A percentile compares a stretch with the other conserved stretches of the same genome.
Evolutionary conservation across 768 basidiomycete genomes (phyloP).

Genomic region (Lactarius evosmus): DNA sequence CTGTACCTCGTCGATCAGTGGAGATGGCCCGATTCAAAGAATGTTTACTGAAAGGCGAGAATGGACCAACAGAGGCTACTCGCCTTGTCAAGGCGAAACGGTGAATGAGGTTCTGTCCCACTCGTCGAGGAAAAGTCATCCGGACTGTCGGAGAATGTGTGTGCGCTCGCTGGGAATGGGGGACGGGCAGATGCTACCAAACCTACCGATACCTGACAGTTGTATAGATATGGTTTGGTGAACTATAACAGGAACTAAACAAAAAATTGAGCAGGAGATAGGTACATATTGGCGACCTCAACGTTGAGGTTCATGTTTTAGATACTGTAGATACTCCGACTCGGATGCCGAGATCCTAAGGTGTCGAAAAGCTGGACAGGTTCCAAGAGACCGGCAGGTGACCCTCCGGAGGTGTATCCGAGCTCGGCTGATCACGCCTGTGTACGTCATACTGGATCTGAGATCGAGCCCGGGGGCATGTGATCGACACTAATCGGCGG

Average conservation of each 20-base stretch:
- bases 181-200: slow-evolving; percentile 8
- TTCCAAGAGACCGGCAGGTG: no score
- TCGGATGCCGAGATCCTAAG: no score
- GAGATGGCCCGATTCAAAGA: neutral
- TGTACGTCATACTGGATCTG: no score
- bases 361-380: no score
- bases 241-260: neutral
- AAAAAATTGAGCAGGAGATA: neutral
- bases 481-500: no score
- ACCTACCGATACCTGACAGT: slow-evolving; percentile 13
- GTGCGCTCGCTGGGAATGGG: neutral
- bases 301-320: no score
- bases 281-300: neutral
- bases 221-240: neutral
- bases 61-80: neutral
- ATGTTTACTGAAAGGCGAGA: neutral
- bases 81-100: neutral
- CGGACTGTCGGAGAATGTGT: neutral
- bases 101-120: neutral
- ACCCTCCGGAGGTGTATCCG: no score
- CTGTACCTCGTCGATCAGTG: slow-evolving; percentile 19
- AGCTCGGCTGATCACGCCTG: no score
- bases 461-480: no score
- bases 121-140: neutral
- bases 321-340: no score